Conservation (phyloP, 805 yeast species). For the Saccharomycopsis vini region DNA sequence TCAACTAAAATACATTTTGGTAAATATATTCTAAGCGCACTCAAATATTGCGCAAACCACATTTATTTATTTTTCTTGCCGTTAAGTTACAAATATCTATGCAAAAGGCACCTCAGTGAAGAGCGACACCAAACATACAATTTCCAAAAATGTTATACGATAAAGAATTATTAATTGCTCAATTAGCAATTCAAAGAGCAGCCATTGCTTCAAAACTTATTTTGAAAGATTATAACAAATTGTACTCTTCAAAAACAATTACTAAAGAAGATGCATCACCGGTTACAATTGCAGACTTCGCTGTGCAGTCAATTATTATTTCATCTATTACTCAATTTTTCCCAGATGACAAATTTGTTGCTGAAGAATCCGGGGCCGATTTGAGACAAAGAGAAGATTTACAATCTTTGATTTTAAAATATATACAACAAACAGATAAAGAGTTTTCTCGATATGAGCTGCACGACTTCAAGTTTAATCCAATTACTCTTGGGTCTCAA, state of each 20-base stretch:
- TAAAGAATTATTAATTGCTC: slow-evolving; percentile 70
- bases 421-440: slow-evolving; percentile 46
- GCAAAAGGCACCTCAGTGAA: too few species aligned
- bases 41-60: too few species aligned
- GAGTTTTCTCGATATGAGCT: slow-evolving; percentile 22
- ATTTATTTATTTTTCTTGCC: too few species aligned
- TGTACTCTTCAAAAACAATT: slow-evolving; percentile 44
- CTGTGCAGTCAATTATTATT: slow-evolving; percentile 89
- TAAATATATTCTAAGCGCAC: too few species aligned
- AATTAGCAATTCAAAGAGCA: slow-evolving; percentile 86
- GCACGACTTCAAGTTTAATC: slow-evolving; percentile 19
- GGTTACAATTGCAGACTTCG: slow-evolving; percentile 93
- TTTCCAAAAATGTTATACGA: slow-evolving; percentile 44
- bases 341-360: slow-evolving; percentile 81
- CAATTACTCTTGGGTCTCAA: slow-evolving; percentile 16
- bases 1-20: too few species aligned
- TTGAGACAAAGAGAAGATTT: slow-evolving; percentile 45
- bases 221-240: slow-evolving; percentile 43
- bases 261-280: slow-evolving; percentile 88
- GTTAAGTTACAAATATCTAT: too few species aligned
- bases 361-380: slow-evolving; percentile 82
- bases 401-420: slow-evolving; percentile 45
- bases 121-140: too few species aligned
- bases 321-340: slow-evolving; percentile 71
- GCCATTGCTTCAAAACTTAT: slow-evolving; percentile 61